Evolutionary conservation across 2,329 filamentous ascomycete genomes (phyloP), one percentile per base, ranked within the genome.

Genomic region (Tolypocladium pustulatum): DNA sequence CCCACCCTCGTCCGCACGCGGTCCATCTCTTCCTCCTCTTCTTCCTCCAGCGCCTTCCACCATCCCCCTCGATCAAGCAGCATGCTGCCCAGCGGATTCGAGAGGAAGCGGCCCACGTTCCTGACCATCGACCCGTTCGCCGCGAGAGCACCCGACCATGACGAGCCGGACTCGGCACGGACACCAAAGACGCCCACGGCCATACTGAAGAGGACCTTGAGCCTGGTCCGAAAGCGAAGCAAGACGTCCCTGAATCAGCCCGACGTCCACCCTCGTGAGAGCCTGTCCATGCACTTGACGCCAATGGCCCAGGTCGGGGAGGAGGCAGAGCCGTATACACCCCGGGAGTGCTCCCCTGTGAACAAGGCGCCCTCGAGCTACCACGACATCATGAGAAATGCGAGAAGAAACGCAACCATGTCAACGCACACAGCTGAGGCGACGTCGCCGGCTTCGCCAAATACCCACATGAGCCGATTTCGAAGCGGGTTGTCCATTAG

Each of bases 101-200:
- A 70, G 27, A 77, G 71, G 63, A 67, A 70, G 61, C 72, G 66
- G 32, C 79, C 78, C 1, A 69, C 75, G 2, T 84, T 84, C 67
- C 75, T 84, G 25, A 76, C 71, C 67, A 76, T 81, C 61, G 81
- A 84, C 64, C 81, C 81, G 1, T 83, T 78, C 61, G 77, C 79
- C 27, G 67, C 68, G 55, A 75, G 72, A 66, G 66, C 67, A 56
- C 61, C 59, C 49, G 65, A 67, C 54, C 63, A 65, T 10, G 66
- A 70, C 13, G 65, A 74, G 37, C 65, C 66, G 2, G 67, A 66
- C 10, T 66, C 57, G 15, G 25, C 69, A 7, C 73, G 74, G 61
- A 68, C 74, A 4, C 75, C 78, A 27, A 77, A 69, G 68, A 77
- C 77, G 15, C 75, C 78, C 1, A 76, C 76, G 1, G 71, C 72